These are phyloP conservation scores for Beauveria sp. DNA, from an alignment of 2,329 filamentous ascomycete species.

Conservation along the genomic window DNA sequence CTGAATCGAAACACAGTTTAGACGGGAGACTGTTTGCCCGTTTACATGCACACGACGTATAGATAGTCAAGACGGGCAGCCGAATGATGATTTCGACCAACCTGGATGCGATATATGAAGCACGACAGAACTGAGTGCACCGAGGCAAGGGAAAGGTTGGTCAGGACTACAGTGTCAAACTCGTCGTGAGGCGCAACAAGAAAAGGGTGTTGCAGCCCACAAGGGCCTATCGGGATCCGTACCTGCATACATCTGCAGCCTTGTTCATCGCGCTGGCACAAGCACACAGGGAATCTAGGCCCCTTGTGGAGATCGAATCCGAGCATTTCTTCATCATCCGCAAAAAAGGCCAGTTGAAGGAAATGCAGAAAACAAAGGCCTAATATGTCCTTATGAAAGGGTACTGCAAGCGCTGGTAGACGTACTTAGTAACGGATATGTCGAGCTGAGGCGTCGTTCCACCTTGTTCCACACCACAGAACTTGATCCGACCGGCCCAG, in stretches of 20 bases:
- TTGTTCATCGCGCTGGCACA: neutral
- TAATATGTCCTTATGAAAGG: too few species aligned
- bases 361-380: too few species aligned
- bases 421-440: too few species aligned
- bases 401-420: too few species aligned
- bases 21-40: too few species aligned
- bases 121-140: neutral
- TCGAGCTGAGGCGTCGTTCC: too few species aligned
- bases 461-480: too few species aligned
- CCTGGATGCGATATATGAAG: neutral
- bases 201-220: neutral
- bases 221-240: neutral
- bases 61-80: neutral
- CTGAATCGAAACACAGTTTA: too few species aligned
- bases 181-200: neutral
- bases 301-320: too few species aligned
- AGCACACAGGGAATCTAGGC: neutral
- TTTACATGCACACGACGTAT: neutral
- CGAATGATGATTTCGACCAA: constrained; percentile 1
- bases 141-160: neutral
- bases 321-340: too few species aligned
- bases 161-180: neutral
- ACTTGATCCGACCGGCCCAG: too few species aligned
- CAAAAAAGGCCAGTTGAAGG: too few species aligned
- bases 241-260: neutral